A percentile compares a stretch with the other conserved stretches of the same genome.
Evolutionary conservation across 1,284 basidiomycete species (phyloP).

Genomic region (Ustilago tritici): DNA sequence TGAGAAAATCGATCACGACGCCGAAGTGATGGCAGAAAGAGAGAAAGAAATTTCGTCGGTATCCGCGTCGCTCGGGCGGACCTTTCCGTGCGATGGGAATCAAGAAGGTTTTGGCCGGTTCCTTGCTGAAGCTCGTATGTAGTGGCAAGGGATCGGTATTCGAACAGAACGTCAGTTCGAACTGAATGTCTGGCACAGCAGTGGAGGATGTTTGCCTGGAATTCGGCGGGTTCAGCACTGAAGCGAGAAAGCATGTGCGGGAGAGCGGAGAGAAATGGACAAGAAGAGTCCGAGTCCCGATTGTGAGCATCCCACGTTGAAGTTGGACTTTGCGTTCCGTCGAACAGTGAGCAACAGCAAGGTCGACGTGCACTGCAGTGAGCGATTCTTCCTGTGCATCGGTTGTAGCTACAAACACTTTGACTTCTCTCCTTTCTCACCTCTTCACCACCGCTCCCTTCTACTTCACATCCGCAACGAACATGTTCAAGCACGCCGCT

Average conservation of each 20-base stretch:
- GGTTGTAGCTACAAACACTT: background rate
- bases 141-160: too few species aligned
- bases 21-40: background rate
- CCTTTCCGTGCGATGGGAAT: slow-evolving; percentile 2
- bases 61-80: slow-evolving; percentile 17
- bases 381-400: background rate
- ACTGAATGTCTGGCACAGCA: too few species aligned
- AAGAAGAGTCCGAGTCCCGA: background rate
- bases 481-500: slow-evolving; percentile 50
- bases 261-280: slow-evolving; percentile 5
- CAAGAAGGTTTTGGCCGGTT: background rate
- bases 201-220: background rate
- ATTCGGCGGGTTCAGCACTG: background rate
- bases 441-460: slow-evolving; percentile 18
- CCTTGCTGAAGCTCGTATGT: too few species aligned
- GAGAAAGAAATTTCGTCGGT: slow-evolving; percentile 6
- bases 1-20: slow-evolving; percentile 5
- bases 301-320: slow-evolving; percentile 1
- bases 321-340: slow-evolving; percentile 5
- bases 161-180: too few species aligned
- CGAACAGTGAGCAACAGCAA: slow-evolving; percentile 2
- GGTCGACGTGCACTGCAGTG: background rate
- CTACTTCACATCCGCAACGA: slow-evolving; percentile 7
- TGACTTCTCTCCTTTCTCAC: slow-evolving; percentile 2
- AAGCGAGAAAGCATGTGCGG: background rate